Percentiles rank a stretch among this genome's conserved stretches.
phyloP scores from a whole-genome alignment of 1,139 yeast genomes.

The Saccharomyces hybrid region DNA sequence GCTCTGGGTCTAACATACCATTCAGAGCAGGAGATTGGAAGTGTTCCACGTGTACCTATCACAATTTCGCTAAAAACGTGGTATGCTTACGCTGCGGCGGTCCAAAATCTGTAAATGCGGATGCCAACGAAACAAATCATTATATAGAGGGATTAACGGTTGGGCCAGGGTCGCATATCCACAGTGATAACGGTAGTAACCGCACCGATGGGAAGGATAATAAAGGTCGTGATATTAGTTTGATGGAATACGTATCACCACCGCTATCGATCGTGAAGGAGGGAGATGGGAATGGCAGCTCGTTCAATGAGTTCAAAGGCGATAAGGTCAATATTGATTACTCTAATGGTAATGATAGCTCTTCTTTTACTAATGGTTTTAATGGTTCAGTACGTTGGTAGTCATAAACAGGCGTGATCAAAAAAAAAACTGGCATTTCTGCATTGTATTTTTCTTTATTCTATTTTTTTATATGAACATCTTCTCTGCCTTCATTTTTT shows the following conservation, averaged over 20 bases:
- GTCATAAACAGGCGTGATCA: conserved; percentile 11
- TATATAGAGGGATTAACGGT: neutral
- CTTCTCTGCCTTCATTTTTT: neutral
- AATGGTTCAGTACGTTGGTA: conserved; percentile 10
- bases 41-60: conserved; percentile 75
- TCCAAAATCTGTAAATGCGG: conserved; percentile 38
- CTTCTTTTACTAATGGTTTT: conserved; percentile 5
- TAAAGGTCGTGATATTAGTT: conserved; percentile 5
- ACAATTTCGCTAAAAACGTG: conserved; percentile 87
- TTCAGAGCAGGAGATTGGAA: conserved; percentile 98
- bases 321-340: conserved; percentile 6
- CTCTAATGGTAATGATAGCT: conserved; percentile 3
- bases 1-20: conserved; percentile 50
- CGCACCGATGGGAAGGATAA: conserved; percentile 3
- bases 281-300: neutral
- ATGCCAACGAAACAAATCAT: conserved; percentile 1
- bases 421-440: neutral
- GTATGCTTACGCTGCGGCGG: conserved; percentile 85
- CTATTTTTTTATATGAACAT: neutral
- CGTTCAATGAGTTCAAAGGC: neutral
- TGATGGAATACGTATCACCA: conserved; percentile 8
- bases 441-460: neutral
- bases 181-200: conserved; percentile 2
- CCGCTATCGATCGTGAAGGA: conserved; percentile 6
- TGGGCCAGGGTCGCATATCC: neutral